Evolutionary conservation across 108 stramenopile genomes (phyloP).

Genomic region (Nitzschia sp.): DNA sequence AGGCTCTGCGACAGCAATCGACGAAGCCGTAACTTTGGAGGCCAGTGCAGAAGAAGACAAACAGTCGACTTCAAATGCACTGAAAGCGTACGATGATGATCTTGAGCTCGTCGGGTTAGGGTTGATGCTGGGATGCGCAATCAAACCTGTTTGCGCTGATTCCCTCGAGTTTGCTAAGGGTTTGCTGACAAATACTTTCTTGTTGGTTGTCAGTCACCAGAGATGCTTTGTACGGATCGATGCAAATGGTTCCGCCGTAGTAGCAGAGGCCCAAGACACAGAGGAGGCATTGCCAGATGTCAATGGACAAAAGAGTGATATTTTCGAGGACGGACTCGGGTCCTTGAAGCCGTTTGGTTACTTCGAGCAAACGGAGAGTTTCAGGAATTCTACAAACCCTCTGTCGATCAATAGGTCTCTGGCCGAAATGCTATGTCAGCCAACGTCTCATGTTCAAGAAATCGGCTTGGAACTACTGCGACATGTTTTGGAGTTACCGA

Average conservation of each 20-base stretch:
- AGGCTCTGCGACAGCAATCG: background rate
- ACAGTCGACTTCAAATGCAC: background rate
- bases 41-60: background rate
- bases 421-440: constrained; percentile 50
- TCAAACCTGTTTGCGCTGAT: constrained; percentile 38
- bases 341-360: constrained; percentile 67
- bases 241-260: constrained; percentile 53
- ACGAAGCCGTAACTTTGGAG: background rate
- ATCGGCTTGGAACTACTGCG: constrained; percentile 38
- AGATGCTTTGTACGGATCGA: constrained; percentile 52
- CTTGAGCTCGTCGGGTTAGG: constrained; percentile 34
- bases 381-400: constrained; percentile 41
- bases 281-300: background rate
- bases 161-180: constrained; percentile 52
- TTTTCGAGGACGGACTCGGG: constrained; percentile 40
- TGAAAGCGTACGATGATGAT: constrained; percentile 12
- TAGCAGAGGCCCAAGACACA: no score
- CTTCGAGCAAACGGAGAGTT: constrained; percentile 56
- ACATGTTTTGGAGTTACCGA: constrained; percentile 35
- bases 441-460: background rate
- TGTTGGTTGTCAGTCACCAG: constrained; percentile 45
- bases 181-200: constrained; percentile 48
- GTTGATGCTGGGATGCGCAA: constrained; percentile 53
- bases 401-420: constrained; percentile 58
- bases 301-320: constrained; percentile 9